These are phyloP conservation scores for Boletus coccyginus DNA, from an alignment of 768 basidiomycete species.

Conservation along the genomic window DNA sequence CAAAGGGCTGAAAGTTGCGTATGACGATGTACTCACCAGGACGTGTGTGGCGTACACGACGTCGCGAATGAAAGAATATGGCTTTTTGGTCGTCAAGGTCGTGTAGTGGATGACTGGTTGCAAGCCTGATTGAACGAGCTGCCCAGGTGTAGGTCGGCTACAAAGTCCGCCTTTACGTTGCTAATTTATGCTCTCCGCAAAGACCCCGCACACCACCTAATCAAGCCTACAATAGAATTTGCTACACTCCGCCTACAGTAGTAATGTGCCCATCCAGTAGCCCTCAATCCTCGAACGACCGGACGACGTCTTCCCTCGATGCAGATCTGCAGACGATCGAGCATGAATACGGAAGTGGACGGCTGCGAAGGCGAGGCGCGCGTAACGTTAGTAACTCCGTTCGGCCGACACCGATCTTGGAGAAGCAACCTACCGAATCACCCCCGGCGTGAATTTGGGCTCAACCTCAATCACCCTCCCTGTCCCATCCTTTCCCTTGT, in stretches of 20 bases:
- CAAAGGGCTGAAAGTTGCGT: neutral
- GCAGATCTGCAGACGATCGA: conserved; percentile 29
- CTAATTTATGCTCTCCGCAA: conserved; percentile 14
- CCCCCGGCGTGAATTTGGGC: conserved; percentile 31
- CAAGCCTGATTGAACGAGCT: neutral
- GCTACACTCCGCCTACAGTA: neutral
- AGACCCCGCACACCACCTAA: conserved; percentile 25
- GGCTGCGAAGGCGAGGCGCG: conserved; percentile 20
- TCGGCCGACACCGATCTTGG: neutral
- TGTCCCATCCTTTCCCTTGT: conserved; percentile 20
- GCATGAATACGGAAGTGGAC: conserved; percentile 30
- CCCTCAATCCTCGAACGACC: conserved; percentile 15
- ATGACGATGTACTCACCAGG: conserved; percentile 13
- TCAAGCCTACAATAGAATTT: neutral
- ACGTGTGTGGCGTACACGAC: conserved; percentile 4
- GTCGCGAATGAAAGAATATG: conserved; percentile 2
- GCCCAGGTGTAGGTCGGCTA: neutral
- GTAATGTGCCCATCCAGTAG: neutral
- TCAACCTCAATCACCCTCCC: conserved; percentile 25
- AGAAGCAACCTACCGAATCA: conserved; percentile 29
- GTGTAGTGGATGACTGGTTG: conserved; percentile 3
- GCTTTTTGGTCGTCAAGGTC: conserved; percentile 14
- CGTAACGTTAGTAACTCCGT: conserved; percentile 11
- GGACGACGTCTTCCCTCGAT: conserved; percentile 19
- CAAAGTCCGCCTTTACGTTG: conserved; percentile 17